Base-by-base conservation (phyloP, 1,139 yeast species). In the Williopsis jadinii region DNA sequence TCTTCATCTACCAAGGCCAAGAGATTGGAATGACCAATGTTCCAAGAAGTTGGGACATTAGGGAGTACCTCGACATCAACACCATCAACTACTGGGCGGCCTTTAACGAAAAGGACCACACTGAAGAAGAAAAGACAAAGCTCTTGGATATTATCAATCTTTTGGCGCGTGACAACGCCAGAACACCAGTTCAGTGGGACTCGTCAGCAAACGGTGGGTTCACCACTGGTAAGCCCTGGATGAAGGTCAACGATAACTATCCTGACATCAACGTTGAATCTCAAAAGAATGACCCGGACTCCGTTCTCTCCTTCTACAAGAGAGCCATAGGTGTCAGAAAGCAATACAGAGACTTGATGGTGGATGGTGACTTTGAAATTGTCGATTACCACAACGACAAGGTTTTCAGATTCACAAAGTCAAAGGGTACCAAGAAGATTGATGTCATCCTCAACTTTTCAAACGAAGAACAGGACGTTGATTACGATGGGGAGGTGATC, bases 121-220 rank as follows among this genome's bases (percentile, higher is more conserved):
- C 66, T 14, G 61, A 62, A 28, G 54, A 63, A 11, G 61, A 60
- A 34, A 58, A 60, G 45, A 51, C 55, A 34, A 45, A 51, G 37
- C 59, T 65, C 41, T 47, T 70, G 61, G 65, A 66, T 42, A 54
- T 49, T 28, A 57, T 70, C 44, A 60, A 62, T 43, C 52, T 68
- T 40, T 46, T 68, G 14, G 73, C 77, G 11, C 65, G 81, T 55
- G 81, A 76, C 53, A 67, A 77, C 50, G 71, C 80, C 8, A 67
- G 83, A 56, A 67, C 79, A 8, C 83, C 83, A 29, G 73, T 77
- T 48, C 82, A 75, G 54, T 77, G 83, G 83, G 71, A 69, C 46
- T 55, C 55, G 37, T 53, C 66, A 2, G 62, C 54, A 11, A 53
- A 67, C 47, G 78, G 65, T 30, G 82, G 83, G 0, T 76, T 77